Base-by-base conservation (phyloP, 2,329 filamentous ascomycete genomes). In the Botrytis elliptica region DNA sequence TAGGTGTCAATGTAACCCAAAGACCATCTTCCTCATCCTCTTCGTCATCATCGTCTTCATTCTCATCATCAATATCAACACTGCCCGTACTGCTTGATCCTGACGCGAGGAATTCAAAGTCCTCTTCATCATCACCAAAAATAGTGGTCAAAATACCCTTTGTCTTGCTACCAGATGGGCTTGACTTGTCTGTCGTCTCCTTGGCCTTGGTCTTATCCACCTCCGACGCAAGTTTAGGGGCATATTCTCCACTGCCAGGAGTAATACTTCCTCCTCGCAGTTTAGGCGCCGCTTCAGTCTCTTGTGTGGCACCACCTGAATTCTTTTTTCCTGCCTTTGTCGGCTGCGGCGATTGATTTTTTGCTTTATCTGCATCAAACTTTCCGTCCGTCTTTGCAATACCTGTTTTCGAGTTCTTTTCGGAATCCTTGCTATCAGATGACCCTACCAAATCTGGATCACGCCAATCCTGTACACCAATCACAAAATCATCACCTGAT, bases 1-100 rank as follows among this genome's bases (percentile, higher is more conserved):
- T 95, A 1, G 95, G 96, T 0, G 94, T 96, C 72, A 99, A 89
- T 12, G 96, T 97, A n/a, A 99, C 94, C 94, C 94, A 98, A 7
- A 99, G 88, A 2, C 94, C 95, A 78, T 96, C 91, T 76, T 91
- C 91, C 20, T 86, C 85, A 55, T 86, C 83, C 75, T 81, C 82
- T 42, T 84, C 80, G 64, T 78, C 78, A 40, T 79, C 77, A 70
- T 85, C 84, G 44, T 85, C 83, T 75, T 83, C 79, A 49, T 79
- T 78, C 29, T 81, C 78, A 29, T 77, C 75, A 36, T 75, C 75
- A 49, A 77, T 73, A 57, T 78, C 75, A 59, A 72, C 72, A 33
- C 69, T 65, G 22, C 67, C 68, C 1, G 73, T 64, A 65, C 74
- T 73, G n/a, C 66, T 73, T 42, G 74, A 72, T 40, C 46, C 71